phyloP scores from a whole-genome alignment of 164 flowering plant species.

The Saururus chinensis region DNA sequence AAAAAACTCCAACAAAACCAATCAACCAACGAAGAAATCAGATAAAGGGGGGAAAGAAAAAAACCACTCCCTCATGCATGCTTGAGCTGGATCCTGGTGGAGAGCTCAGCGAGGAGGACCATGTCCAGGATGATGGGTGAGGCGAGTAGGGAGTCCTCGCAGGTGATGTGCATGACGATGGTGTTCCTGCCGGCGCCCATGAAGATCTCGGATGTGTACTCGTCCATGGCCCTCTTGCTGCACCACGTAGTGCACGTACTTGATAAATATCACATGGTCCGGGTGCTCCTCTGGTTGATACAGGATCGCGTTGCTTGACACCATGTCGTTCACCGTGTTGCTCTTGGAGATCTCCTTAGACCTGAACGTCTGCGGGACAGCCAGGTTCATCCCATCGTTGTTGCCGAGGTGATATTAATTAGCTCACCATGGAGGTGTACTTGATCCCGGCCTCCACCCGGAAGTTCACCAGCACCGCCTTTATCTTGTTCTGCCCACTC shows the following conservation, averaged over 20 bases:
- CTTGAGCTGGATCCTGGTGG: conserved; percentile 83
- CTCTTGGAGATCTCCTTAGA: conserved; percentile 98
- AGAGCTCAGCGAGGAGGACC: conserved; percentile 94
- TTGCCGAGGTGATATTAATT: conserved; percentile 97
- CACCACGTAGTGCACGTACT: conserved; percentile 97
- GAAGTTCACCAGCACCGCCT: conserved; percentile 93
- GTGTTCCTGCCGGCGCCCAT: conserved; percentile 99
- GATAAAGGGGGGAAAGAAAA: neutral
- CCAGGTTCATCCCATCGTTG: conserved; percentile 97
- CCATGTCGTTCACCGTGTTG: conserved; percentile 99
- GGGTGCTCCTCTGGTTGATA: conserved; percentile 98
- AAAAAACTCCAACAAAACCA: neutral
- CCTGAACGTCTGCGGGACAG: conserved; percentile 96
- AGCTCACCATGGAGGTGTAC: conserved; percentile 99
- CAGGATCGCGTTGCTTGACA: conserved; percentile 86
- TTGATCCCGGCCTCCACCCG: conserved; percentile 98
- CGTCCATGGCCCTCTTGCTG: conserved; percentile 99
- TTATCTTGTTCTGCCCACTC: conserved; percentile 99
- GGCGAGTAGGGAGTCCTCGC: conserved; percentile 95
- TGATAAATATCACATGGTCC: conserved; percentile 95
- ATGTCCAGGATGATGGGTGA: conserved; percentile 95
- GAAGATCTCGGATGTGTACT: conserved; percentile 99
- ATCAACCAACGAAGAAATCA: too few species aligned
- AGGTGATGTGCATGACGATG: conserved; percentile 93
- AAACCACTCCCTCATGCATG: conserved; percentile 83